Evolutionary conservation across 371 early-diverging fungal genomes (phyloP), one percentile per base, ranked within the genome.

Genomic region (Capniomyces stellatus): DNA sequence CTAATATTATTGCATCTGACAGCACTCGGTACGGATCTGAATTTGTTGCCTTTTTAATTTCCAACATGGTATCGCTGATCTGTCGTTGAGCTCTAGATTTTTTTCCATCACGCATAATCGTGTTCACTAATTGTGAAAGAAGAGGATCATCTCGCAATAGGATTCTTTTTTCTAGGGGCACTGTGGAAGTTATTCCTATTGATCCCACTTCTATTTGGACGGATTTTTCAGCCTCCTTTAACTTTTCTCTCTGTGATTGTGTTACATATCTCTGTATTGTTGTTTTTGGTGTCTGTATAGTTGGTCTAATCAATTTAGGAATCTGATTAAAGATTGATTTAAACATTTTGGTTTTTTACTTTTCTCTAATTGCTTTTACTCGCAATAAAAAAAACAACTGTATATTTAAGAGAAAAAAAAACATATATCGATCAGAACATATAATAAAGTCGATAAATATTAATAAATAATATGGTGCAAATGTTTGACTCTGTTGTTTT

Each of bases 81-180:
- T 80, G 67, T 3, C 79, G 64, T 56, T 85, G 78, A 18, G 91
- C 89, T 21, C 72, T 71, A 18, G 78, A 74, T 61, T 88, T 88
- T 64, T 83, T 81, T 44, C 89, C 89, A 51, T 87, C 79, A 46
- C 81, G 71, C 90, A 89, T 89, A 48, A 89, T 70, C 55, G 82
- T 81, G 66, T 89, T 89, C 49, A 86, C 84, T 6, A 87, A 57
- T 50, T 87, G 89, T 24, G 75, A 70, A 18, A 87, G 62, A 15
- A 84, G 70, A 18, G 82, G 78, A 61, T 87, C 79, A n/a, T 72
- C 49, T n/a, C 62, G 61, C 55, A 73, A 57, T 12, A 57, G 31
- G 25, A 55, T 47, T 21, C 64, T 58, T 13, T 63, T 58, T 12
- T 19, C 27, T n/a, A 50, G 51, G 22, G 60, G 46, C 22, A 67